Evolutionary conservation across 2,329 filamentous ascomycete species (phyloP), one percentile per base, ranked within the genome.

Genomic region (Nigrospora oryzae): DNA sequence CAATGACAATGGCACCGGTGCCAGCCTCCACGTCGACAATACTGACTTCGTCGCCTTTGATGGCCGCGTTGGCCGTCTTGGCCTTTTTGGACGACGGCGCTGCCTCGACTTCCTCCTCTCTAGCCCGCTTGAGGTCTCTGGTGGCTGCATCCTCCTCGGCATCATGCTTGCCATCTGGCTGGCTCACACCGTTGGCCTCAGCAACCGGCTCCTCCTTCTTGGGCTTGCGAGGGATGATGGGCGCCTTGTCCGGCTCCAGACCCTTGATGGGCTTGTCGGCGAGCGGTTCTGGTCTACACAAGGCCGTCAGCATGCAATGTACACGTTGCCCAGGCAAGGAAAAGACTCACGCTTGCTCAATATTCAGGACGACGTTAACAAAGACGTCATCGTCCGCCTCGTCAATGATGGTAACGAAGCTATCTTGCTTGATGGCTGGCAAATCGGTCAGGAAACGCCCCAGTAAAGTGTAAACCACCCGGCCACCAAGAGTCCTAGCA

Each of bases 331-430:
- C 17, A 32, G 15, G 15, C 11, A 11, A n/a, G 16, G 30, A 5
- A 34, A 12, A 11, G 40, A 65, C 75, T 44, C 70, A 83, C 77
- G 74, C 69, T 61, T 81, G 74, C 53, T 81, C 74, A 43, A 89
- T 72, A 51, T 79, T 76, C 13, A 96, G 70, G 42, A 91, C 75
- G 2, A 97, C 74, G 51, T 96, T 91, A 45, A 95, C 84, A 48
- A 86, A 83, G 0, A 85, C 75, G 40, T 79, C 73, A 1, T 84
- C 74, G 36, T 88, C 84, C 43, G 90, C 85, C 39, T 89, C 85
- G 46, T 94, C 93, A n/a, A 85, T 82, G 43, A 97, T 70, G 0
- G 87, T 94, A 51, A 97, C 65, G 61, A 94, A 91, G 43, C 76
- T 83, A 51, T 86, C 86, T 19, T 76, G 70, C 46, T 77, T 77